A percentile compares a stretch with the other conserved stretches of the same genome.
These are phyloP conservation scores for Lodderomyces parapsilosis DNA, from an alignment of 1,139 yeast species.

Conservation along the genomic window DNA sequence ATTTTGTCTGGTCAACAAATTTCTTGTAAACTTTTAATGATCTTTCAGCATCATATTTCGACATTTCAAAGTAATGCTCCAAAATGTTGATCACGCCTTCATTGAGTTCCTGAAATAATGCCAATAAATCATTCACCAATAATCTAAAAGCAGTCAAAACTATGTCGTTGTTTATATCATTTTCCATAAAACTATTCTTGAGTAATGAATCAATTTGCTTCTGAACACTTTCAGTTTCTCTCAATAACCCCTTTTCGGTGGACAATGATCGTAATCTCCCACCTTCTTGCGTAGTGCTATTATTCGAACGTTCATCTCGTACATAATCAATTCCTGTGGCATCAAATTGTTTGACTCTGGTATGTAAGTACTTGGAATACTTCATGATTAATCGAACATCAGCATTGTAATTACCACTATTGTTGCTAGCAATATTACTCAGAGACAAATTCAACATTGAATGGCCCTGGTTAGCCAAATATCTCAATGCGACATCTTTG, in stretches of 20 bases:
- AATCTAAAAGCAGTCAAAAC: slow-evolving; percentile 81
- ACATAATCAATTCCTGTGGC: slow-evolving; percentile 74
- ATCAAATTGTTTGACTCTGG: slow-evolving; percentile 68
- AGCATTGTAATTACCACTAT: slow-evolving; percentile 28
- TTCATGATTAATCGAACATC: slow-evolving; percentile 65
- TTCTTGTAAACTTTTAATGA: slow-evolving; percentile 80
- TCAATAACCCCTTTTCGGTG: slow-evolving; percentile 77
- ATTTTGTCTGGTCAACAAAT: slow-evolving; percentile 83
- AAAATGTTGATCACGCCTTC: slow-evolving; percentile 92
- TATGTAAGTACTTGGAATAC: slow-evolving; percentile 69
- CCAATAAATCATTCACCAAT: slow-evolving; percentile 80
- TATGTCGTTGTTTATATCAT: slow-evolving; percentile 80
- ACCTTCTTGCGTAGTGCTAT: slow-evolving; percentile 44
- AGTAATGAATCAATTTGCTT: slow-evolving; percentile 74
- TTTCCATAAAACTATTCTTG: slow-evolving; percentile 70
- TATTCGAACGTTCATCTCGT: slow-evolving; percentile 59
- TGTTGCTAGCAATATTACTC: slow-evolving; percentile 29
- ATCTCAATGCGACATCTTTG: slow-evolving; percentile 63
- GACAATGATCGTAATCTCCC: slow-evolving; percentile 64
- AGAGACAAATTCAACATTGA: slow-evolving; percentile 51
- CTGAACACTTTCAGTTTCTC: slow-evolving; percentile 85
- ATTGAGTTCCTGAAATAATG: slow-evolving; percentile 83
- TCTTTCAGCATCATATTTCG: slow-evolving; percentile 79
- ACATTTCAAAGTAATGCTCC: slow-evolving; percentile 94
- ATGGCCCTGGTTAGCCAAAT: slow-evolving; percentile 53